Evolutionary conservation across 202 grass and related monocot species (phyloP), one percentile per base, ranked within the genome.

Genomic region (Schoenoplectus tabernaemontani): DNA sequence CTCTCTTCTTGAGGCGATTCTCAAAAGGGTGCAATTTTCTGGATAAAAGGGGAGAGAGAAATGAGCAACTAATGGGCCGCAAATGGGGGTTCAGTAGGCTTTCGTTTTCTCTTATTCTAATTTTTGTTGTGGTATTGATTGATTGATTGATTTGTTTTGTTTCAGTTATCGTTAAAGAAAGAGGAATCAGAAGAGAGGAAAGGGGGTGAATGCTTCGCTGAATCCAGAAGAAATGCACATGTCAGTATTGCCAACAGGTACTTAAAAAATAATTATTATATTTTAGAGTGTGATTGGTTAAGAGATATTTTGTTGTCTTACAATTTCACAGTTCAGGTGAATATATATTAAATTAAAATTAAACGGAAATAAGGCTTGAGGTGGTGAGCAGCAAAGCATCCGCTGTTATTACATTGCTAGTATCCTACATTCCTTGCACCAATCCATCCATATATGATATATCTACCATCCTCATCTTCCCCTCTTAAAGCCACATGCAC

Each of bases 31-130:
- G 62, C 85, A 82, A 66, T 59, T 72, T 33, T 10, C 47, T 28
- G 22, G 51, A 4, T 8, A 53, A 13, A 17, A 82, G n/a, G 13
- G 82, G 81, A 39, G 3, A 39, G n/a, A n/a, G 44, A 48, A 1
- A 67, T 51, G 62, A 82, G 69, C 22, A 81, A 59, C 39, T 65
- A 65, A 69, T 28, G 57, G 38, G 57, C 46, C 15, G 20, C n/a
- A 83, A 87, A 64, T 41, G 79, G 82, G 85, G 83, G 77, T 77
- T 81, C 83, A 85, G 77, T 84, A 68, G 84, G 23, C 72, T 64
- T 76, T 9, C 33, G 33, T 66, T 56, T 23, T 41, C 64, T 63
- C 36, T 82, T 26, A 17, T 73, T 72, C 61, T 38, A 12, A 57
- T 80, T 57, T 64, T 48, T 4, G 59, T 15, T 81, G 82, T 77